Percentiles rank a stretch among this genome's conserved stretches.
phyloP scores from a whole-genome alignment of 257 asterid genomes.

The Henckelia pumila region DNA sequence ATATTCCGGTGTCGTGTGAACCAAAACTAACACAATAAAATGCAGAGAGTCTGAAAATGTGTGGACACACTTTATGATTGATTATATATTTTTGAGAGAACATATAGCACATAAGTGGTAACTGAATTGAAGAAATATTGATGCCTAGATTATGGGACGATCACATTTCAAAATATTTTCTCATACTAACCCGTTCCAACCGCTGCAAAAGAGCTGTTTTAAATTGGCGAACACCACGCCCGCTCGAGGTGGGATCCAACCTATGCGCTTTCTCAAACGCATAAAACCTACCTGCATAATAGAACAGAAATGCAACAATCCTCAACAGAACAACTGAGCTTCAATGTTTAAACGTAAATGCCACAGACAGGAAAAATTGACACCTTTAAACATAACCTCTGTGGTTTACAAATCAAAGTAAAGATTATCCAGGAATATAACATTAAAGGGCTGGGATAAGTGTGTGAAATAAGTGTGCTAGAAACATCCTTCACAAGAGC shows the following conservation, averaged over 20 bases:
- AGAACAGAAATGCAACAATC: conserved; percentile 21
- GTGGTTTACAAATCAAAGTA: neutral
- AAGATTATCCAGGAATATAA: neutral
- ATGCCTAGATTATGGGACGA: conserved; percentile 19
- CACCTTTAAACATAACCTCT: neutral
- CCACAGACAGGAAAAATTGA: neutral
- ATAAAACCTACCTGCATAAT: conserved; percentile 83
- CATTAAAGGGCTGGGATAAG: neutral
- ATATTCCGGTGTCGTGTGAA: neutral
- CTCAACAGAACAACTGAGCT: neutral
- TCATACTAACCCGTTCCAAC: conserved; percentile 71
- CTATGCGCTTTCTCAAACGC: conserved; percentile 97
- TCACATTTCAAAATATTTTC: conserved; percentile 16
- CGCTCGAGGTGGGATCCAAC: conserved; percentile 94
- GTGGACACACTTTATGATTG: too few species aligned
- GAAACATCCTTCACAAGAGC: neutral
- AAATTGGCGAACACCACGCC: conserved; percentile 98
- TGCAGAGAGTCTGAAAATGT: too few species aligned
- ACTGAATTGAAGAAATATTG: neutral
- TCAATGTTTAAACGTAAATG: neutral
- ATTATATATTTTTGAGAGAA: conserved; percentile 15
- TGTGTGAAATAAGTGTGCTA: conserved; percentile 10
- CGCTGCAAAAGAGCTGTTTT: conserved; percentile 96
- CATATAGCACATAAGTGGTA: neutral
- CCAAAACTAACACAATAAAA: neutral